phyloP scores from a whole-genome alignment of 441 rosid species.

The Syzygium syzygioides region DNA sequence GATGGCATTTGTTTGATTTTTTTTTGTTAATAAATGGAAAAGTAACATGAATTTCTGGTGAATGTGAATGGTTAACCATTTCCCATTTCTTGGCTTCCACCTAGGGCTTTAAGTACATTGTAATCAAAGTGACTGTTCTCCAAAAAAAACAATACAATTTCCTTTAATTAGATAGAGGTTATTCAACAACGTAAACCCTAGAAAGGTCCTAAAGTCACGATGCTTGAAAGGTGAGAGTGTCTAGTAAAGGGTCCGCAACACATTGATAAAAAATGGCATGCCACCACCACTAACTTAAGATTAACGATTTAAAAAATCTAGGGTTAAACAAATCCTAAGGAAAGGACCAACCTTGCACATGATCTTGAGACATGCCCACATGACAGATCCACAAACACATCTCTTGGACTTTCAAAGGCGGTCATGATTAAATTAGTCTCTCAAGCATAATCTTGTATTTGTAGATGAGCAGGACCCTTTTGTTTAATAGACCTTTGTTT shows the following conservation, averaged over 20 bases:
- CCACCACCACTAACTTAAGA: background rate
- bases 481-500: background rate
- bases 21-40: background rate
- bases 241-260: background rate
- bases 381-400: background rate
- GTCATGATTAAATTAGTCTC: background rate
- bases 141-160: background rate
- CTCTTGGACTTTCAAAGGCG: background rate
- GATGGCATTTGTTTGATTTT: background rate
- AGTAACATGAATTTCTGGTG: background rate
- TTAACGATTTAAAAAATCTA: background rate
- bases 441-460: background rate
- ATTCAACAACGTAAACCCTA: background rate
- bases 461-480: background rate
- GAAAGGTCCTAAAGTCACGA: background rate
- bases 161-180: background rate
- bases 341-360: background rate
- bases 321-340: background rate
- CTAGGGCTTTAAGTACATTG: background rate
- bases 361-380: background rate
- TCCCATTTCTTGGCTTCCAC: background rate
- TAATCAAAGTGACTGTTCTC: background rate
- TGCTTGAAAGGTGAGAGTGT: background rate
- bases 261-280: background rate
- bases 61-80: background rate